Conservation (phyloP, 2,329 filamentous ascomycete genomes). For the Didymella lethalis region DNA sequence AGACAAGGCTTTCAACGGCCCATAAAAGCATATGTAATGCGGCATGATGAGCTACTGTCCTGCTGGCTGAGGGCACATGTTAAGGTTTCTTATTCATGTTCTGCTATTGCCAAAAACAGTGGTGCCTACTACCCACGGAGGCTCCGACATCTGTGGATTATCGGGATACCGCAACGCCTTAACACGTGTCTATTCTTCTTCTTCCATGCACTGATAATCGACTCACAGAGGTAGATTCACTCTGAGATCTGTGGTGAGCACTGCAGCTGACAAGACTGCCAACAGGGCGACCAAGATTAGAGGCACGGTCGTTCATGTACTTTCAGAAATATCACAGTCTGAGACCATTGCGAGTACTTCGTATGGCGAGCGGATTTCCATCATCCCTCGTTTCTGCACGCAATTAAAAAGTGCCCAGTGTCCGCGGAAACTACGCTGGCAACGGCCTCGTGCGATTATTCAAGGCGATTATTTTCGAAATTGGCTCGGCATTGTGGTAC, state of each 20-base stretch:
- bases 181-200: background rate
- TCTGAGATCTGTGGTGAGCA: background rate
- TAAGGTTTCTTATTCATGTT: background rate
- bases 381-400: too few relatives aligned
- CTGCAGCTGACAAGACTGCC: too few relatives aligned
- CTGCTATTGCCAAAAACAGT: background rate
- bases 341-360: too few relatives aligned
- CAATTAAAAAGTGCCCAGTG: background rate
- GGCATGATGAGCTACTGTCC: background rate
- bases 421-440: background rate
- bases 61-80: background rate
- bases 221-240: background rate
- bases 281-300: background rate
- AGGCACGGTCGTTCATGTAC: background rate
- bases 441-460: background rate
- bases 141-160: background rate
- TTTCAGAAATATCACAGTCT: background rate
- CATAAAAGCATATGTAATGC: background rate
- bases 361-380: too few relatives aligned
- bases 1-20: too few relatives aligned
- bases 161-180: background rate
- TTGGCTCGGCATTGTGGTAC: background rate
- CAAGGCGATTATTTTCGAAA: background rate
- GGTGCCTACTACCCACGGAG: background rate
- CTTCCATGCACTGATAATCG: too few relatives aligned